Conservation (phyloP, 306 rosid species). For the Dryas drummondii region DNA sequence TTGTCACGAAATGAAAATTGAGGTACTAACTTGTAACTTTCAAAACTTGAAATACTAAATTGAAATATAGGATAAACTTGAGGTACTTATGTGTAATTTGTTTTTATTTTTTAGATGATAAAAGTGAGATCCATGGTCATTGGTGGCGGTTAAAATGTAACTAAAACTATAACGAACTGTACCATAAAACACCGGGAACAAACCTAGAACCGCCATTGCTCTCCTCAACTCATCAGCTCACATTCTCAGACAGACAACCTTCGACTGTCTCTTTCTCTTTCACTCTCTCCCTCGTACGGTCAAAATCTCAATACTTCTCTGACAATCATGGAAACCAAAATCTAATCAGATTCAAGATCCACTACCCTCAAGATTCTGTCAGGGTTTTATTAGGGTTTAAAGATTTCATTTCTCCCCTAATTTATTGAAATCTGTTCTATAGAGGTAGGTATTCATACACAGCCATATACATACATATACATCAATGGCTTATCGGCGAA, state of each 20-base stretch:
- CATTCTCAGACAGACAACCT: not conserved
- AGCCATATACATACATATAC: not conserved
- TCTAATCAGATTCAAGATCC: constrained; percentile 3
- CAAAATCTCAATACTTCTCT: not conserved
- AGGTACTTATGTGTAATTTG: too few relatives aligned
- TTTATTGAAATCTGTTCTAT: not conserved
- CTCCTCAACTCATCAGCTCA: not conserved
- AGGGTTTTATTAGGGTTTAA: constrained; percentile 29
- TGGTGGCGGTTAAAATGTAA: too few relatives aligned
- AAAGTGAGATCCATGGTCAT: too few relatives aligned
- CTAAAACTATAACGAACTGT: not conserved
- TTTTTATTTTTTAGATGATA: too few relatives aligned
- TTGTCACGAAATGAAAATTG: too few relatives aligned
- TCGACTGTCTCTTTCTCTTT: not conserved
- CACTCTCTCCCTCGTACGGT: not conserved
- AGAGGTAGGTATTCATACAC: not conserved
- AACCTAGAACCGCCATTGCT: constrained; percentile 10
- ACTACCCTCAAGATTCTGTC: too few relatives aligned
- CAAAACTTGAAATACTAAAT: too few relatives aligned
- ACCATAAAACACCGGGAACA: not conserved
- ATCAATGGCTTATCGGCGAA: constrained; percentile 79
- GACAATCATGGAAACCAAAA: not conserved
- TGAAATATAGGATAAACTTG: too few relatives aligned
- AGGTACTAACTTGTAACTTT: too few relatives aligned
- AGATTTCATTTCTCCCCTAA: not conserved